phyloP scores from a whole-genome alignment of 345 rosid genomes.

The Aquilaria malaccensis region DNA sequence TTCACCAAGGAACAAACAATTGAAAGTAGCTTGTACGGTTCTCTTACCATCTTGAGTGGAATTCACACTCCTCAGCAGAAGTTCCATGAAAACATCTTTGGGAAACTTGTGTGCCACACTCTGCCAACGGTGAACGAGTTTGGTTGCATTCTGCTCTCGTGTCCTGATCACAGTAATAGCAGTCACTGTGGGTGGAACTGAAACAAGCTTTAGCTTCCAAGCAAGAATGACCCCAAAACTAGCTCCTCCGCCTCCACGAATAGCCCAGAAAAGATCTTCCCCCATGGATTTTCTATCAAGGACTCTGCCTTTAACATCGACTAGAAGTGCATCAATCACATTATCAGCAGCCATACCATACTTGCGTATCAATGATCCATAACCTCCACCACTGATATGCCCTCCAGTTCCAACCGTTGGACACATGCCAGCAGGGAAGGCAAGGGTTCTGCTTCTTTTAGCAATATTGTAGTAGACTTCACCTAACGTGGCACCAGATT shows the following conservation, averaged over 20 bases:
- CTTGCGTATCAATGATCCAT: not conserved
- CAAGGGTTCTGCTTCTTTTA: not conserved
- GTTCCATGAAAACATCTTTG: not conserved
- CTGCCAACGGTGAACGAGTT: slow-evolving; percentile 7
- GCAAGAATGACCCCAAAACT: slow-evolving; percentile 3
- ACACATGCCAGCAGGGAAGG: not conserved
- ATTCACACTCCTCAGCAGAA: not conserved
- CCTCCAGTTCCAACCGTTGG: slow-evolving; percentile 1
- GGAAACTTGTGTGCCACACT: not conserved
- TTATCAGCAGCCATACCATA: slow-evolving; percentile 6
- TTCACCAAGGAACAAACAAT: not conserved
- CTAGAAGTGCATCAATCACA: not conserved
- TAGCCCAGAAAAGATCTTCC: not conserved
- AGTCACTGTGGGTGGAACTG: not conserved
- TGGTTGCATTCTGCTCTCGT: slow-evolving; percentile 1
- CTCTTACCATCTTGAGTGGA: not conserved
- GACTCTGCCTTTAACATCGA: no score
- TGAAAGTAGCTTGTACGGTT: not conserved
- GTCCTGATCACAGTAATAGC: not conserved
- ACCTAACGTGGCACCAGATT: not conserved
- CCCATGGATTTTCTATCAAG: no score
- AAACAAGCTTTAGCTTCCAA: not conserved
- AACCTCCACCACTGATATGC: not conserved
- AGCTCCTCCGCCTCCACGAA: slow-evolving; percentile 1
- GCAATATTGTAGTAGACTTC: slow-evolving; percentile 2